Evolutionary conservation across 1,284 basidiomycete genomes (phyloP).

Genomic region (Puccinia horiana): DNA sequence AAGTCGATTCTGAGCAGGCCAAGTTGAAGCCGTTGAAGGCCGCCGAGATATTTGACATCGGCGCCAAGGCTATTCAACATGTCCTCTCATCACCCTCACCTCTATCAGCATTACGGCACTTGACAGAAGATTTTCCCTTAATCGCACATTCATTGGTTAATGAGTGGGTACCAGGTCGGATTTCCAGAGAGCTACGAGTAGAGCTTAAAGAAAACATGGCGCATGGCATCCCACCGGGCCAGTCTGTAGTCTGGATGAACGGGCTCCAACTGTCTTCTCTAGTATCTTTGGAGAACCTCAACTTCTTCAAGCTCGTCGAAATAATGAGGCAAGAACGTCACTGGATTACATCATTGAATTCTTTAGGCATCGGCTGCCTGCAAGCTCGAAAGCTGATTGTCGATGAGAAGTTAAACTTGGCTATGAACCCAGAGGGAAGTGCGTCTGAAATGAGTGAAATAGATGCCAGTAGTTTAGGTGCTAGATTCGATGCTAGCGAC

Average conservation of each 20-base stretch:
- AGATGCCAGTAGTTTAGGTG: constrained; percentile 67
- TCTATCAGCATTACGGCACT: constrained; percentile 68
- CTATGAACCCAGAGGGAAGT: constrained; percentile 60
- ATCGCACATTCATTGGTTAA: constrained; percentile 73
- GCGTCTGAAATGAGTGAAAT: constrained; percentile 64
- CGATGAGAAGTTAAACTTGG: constrained; percentile 51
- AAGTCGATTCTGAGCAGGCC: constrained; percentile 22
- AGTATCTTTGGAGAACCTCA: constrained; percentile 5
- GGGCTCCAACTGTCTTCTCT: constrained; percentile 64
- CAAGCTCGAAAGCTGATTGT: constrained; percentile 64
- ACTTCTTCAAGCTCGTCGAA: constrained; percentile 65
- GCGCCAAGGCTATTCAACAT: constrained; percentile 72
- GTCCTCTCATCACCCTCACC: constrained; percentile 67
- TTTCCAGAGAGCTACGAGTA: constrained; percentile 60
- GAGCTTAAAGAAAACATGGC: constrained; percentile 67
- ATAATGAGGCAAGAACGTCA: constrained; percentile 72
- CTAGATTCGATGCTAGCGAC: constrained; percentile 83
- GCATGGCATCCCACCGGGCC: constrained; percentile 48
- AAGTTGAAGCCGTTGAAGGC: constrained; percentile 52
- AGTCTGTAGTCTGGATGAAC: constrained; percentile 70
- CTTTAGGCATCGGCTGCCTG: constrained; percentile 70
- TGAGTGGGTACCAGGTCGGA: constrained; percentile 65
- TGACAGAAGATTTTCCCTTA: constrained; percentile 83
- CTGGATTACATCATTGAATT: constrained; percentile 67
- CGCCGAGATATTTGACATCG: constrained; percentile 60